These are phyloP conservation scores for Pseudogymnoascus sp. DNA, from an alignment of 2,329 filamentous ascomycete genomes.

Conservation along the genomic window DNA sequence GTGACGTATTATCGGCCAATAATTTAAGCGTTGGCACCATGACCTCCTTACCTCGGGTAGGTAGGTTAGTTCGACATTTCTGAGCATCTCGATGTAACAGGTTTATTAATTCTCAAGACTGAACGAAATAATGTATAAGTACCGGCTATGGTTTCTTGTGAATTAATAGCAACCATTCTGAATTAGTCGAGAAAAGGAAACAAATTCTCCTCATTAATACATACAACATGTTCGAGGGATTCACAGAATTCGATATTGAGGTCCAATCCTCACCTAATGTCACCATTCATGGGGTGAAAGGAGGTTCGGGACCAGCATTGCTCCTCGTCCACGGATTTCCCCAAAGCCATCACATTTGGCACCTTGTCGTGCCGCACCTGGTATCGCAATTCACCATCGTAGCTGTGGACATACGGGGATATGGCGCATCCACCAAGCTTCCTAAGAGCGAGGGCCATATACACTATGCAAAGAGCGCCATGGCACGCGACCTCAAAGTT, in stretches of 20 bases:
- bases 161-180: neutral
- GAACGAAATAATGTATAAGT: neutral
- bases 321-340: conserved; percentile 45
- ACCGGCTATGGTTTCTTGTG: neutral
- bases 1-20: neutral
- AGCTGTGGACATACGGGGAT: conserved; percentile 43
- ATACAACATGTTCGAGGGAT: conserved; percentile 32
- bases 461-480: conserved; percentile 39
- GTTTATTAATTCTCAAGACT: neutral
- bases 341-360: conserved; percentile 46
- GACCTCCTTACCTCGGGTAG: neutral
- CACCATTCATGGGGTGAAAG: conserved; percentile 36
- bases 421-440: conserved; percentile 43
- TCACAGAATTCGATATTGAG: conserved; percentile 33
- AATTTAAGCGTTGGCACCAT: neutral
- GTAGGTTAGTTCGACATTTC: neutral
- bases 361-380: conserved; percentile 35
- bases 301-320: conserved; percentile 31
- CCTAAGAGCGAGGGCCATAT: conserved; percentile 1
- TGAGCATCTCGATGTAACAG: neutral
- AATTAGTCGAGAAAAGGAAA: neutral
- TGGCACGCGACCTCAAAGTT: conserved; percentile 39
- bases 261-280: conserved; percentile 27
- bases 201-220: neutral
- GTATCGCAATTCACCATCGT: conserved; percentile 35